Evolutionary conservation across 441 rosid species (phyloP).

Genomic region (Croton laevigatus): DNA sequence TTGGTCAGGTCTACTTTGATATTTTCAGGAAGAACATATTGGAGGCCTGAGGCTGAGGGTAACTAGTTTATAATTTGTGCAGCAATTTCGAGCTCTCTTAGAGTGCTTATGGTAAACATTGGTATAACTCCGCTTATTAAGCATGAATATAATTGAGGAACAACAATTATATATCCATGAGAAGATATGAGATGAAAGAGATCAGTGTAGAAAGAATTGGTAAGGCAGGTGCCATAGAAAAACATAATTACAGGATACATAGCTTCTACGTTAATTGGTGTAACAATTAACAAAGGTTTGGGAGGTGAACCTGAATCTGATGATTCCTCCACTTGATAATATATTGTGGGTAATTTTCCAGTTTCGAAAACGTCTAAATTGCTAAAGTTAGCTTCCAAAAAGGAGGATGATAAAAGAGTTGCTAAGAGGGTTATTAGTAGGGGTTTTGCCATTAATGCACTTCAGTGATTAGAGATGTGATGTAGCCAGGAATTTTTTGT

Average conservation of each 20-base stretch:
- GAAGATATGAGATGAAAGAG: constrained; percentile 38
- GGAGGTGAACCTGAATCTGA: constrained; percentile 28
- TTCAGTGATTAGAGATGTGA: neutral
- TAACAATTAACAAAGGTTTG: constrained; percentile 32
- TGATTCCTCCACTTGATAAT: constrained; percentile 11
- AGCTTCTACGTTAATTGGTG: constrained; percentile 31
- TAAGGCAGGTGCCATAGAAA: constrained; percentile 45
- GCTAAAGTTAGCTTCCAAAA: neutral
- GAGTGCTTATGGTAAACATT: constrained; percentile 25
- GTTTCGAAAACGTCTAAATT: constrained; percentile 14
- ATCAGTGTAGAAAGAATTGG: constrained; percentile 41
- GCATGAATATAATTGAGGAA: constrained; percentile 37
- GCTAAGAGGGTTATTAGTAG: neutral
- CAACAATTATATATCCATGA: constrained; percentile 54
- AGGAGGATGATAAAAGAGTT: neutral
- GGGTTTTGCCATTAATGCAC: neutral
- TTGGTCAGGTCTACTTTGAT: constrained; percentile 25
- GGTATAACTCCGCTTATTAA: neutral
- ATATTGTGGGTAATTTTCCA: constrained; percentile 11
- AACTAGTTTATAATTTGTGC: constrained; percentile 43
- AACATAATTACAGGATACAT: constrained; percentile 49
- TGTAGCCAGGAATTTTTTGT: no score
- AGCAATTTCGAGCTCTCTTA: constrained; percentile 37
- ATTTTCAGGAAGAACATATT: constrained; percentile 26
- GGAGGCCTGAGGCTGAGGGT: constrained; percentile 25